A percentile compares a stretch with the other conserved stretches of the same genome.
Evolutionary conservation across 352 stramenopile genomes (phyloP).

Genomic region (Elongisporangium anandrum): DNA sequence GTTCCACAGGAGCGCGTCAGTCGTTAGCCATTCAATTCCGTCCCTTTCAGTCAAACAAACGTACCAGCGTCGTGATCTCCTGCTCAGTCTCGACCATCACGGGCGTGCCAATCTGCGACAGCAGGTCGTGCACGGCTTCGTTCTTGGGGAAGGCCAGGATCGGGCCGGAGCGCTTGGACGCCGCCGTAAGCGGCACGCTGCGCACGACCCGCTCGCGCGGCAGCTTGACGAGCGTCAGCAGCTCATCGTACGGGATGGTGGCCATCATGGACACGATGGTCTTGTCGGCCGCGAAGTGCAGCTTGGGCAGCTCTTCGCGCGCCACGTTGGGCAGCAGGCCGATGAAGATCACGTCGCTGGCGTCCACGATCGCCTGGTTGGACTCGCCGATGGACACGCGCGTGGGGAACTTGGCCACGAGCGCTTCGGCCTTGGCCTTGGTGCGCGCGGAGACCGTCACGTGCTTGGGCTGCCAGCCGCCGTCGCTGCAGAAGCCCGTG

Average conservation of each 20-base stretch:
- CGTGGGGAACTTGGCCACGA: slow-evolving; percentile 60
- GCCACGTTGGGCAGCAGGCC: slow-evolving; percentile 72
- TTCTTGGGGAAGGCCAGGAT: slow-evolving; percentile 81
- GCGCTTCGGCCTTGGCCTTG: slow-evolving; percentile 70
- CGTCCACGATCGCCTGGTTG: slow-evolving; percentile 84
- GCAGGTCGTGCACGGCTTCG: slow-evolving; percentile 55
- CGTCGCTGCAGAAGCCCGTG: slow-evolving; percentile 73
- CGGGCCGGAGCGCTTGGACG: slow-evolving; percentile 69
- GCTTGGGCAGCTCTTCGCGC: slow-evolving; percentile 58
- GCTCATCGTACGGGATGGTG: slow-evolving; percentile 83
- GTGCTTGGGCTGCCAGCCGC: slow-evolving; percentile 74
- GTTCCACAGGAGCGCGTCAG: slow-evolving; percentile 3
- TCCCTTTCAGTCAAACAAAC: too few relatives aligned
- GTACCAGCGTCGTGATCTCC: slow-evolving; percentile 79
- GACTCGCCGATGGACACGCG: slow-evolving; percentile 56
- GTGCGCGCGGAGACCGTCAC: slow-evolving; percentile 66
- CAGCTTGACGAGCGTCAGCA: slow-evolving; percentile 64
- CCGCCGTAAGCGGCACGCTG: slow-evolving; percentile 66
- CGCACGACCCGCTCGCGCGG: slow-evolving; percentile 73
- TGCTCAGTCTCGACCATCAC: slow-evolving; percentile 75
- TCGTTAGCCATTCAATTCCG: background rate
- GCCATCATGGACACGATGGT: slow-evolving; percentile 86
- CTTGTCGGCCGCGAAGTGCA: slow-evolving; percentile 60
- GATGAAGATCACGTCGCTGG: slow-evolving; percentile 81
- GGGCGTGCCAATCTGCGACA: slow-evolving; percentile 75